Conservation (phyloP, 768 basidiomycete species). For the Phylloporus scabripes region DNA sequence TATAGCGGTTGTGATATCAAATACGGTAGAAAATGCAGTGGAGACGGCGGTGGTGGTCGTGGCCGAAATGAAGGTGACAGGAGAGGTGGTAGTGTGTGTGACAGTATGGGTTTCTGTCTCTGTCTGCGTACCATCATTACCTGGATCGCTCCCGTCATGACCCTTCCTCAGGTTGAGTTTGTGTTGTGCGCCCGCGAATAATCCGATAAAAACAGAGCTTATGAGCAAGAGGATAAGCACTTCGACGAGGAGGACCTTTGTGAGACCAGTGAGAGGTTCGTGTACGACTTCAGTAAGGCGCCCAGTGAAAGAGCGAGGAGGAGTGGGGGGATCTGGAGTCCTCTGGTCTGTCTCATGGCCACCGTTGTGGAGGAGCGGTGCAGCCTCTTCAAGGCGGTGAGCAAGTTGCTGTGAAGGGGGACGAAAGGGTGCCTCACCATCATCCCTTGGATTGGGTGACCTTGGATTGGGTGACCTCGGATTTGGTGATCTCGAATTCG, state of each 20-base stretch:
- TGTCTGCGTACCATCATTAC: slow-evolving; percentile 34
- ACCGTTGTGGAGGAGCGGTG: slow-evolving; percentile 55
- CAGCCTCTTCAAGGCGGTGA: slow-evolving; percentile 44
- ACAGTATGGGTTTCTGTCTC: slow-evolving; percentile 30
- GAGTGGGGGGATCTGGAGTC: slow-evolving; percentile 31
- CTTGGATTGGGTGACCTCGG: slow-evolving; percentile 19
- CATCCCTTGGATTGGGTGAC: slow-evolving; percentile 39
- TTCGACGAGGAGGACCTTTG: slow-evolving; percentile 74
- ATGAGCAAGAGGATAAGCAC: slow-evolving; percentile 75
- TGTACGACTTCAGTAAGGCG: slow-evolving; percentile 51
- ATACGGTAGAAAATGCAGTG: slow-evolving; percentile 29
- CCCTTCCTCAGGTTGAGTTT: slow-evolving; percentile 53
- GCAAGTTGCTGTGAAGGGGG: background rate
- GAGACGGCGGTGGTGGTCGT: slow-evolving; percentile 33
- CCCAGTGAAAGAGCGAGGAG: slow-evolving; percentile 28
- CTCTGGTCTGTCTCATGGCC: slow-evolving; percentile 38
- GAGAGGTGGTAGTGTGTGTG: slow-evolving; percentile 29
- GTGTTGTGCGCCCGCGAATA: slow-evolving; percentile 87
- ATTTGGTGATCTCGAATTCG: slow-evolving; percentile 40
- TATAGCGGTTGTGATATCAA: slow-evolving; percentile 33
- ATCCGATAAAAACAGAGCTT: slow-evolving; percentile 83
- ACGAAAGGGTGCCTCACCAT: slow-evolving; percentile 35
- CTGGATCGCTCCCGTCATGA: slow-evolving; percentile 19
- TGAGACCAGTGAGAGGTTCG: slow-evolving; percentile 77
- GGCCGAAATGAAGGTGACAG: slow-evolving; percentile 26